These are phyloP conservation scores for Limtongia smithiae DNA, from an alignment of 805 yeast species.

Conservation along the genomic window DNA sequence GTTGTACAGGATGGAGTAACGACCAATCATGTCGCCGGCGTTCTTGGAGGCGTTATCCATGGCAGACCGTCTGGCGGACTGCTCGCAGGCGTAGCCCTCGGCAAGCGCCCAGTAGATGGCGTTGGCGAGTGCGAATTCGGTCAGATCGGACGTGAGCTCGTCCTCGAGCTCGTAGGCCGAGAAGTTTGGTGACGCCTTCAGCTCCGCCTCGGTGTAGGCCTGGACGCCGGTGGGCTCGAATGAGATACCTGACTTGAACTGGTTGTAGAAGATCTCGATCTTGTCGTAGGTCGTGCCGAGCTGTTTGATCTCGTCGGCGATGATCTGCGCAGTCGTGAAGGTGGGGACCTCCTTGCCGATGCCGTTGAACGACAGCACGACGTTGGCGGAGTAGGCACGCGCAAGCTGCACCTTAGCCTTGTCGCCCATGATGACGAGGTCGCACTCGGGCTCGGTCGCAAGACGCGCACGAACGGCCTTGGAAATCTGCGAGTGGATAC, in stretches of 20 bases:
- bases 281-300: slow-evolving; percentile 59
- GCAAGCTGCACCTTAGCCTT: slow-evolving; percentile 83
- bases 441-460: slow-evolving; percentile 48
- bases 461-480: slow-evolving; percentile 65
- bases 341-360: slow-evolving; percentile 97
- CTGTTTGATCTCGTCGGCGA: slow-evolving; percentile 77
- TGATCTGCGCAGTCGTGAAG: slow-evolving; percentile 81
- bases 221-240: slow-evolving; percentile 77
- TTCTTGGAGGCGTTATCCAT: slow-evolving; percentile 99
- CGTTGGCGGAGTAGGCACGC: slow-evolving; percentile 69
- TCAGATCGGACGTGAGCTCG: slow-evolving; percentile 49
- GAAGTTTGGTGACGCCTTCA: slow-evolving; percentile 81
- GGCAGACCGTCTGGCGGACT: slow-evolving; percentile 98
- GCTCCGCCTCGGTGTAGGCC: slow-evolving; percentile 64
- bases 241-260: slow-evolving; percentile 80
- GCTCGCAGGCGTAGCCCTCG: slow-evolving; percentile 97
- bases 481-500: slow-evolving; percentile 92
- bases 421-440: slow-evolving; percentile 86
- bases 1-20: slow-evolving; percentile 95
- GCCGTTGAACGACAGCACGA: slow-evolving; percentile 79
- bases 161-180: slow-evolving; percentile 75
- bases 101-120: slow-evolving; percentile 87
- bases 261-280: slow-evolving; percentile 81
- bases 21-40: slow-evolving; percentile 97
- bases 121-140: slow-evolving; percentile 89